Conservation (phyloP, 306 rosid genomes). For the Macrotyloma uniflorum region DNA sequence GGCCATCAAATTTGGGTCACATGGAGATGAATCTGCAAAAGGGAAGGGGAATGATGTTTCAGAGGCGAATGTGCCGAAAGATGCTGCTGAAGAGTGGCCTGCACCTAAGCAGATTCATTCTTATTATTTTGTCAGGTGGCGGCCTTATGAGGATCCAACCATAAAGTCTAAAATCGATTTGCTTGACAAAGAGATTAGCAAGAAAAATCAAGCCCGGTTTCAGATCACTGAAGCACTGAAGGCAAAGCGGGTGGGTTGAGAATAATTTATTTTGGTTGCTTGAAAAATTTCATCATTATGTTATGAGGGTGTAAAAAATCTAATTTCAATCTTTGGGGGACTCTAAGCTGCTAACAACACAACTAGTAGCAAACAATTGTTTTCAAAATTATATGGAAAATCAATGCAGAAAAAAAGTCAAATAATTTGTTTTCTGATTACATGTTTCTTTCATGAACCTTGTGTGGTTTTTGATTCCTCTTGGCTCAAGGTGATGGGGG, state of each 20-base stretch:
- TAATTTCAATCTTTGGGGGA: not conserved
- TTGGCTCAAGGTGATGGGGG: not conserved
- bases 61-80: conserved; percentile 56
- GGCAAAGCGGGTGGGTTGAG: conserved; percentile 86
- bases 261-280: conserved; percentile 29
- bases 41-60: conserved; percentile 52
- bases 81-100: conserved; percentile 96
- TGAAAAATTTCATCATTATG: not conserved
- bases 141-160: conserved; percentile 77
- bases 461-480: not conserved
- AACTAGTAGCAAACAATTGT: too few species aligned
- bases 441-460: not conserved
- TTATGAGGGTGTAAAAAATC: not conserved
- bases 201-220: conserved; percentile 72
- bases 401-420: conserved; percentile 7
- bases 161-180: conserved; percentile 67
- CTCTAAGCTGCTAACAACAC: not conserved
- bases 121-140: conserved; percentile 69
- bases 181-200: conserved; percentile 68
- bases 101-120: conserved; percentile 82
- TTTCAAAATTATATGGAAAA: not conserved
- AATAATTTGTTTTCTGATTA: conserved; percentile 18
- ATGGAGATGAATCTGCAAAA: conserved; percentile 80
- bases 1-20: conserved; percentile 82
- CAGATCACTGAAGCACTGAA: conserved; percentile 73